Evolutionary conservation across 148 eudicot species (phyloP), one percentile per base, ranked within the genome.

Genomic region (Vaccinium darrowii): DNA sequence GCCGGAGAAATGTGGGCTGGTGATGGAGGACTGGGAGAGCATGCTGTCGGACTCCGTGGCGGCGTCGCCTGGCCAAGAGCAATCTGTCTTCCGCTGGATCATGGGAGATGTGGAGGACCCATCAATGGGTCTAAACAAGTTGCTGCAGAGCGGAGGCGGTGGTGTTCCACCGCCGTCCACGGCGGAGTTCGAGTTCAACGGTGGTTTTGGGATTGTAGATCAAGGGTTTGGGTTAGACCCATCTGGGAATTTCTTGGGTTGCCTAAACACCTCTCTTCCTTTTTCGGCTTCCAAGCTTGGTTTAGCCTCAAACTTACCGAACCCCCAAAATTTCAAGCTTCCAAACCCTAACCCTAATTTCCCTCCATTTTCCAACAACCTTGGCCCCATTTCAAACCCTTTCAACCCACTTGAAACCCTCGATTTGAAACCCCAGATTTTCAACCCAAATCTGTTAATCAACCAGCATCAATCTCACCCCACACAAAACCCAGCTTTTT

Each of bases 21-120:
- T 69, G 74, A 82, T 93, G 91, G 98, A 94, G 74, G 96, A 94
- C 13, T 95, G 98, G 98, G 98, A 93, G 73, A 85, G 88, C 56
- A 87, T 90, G 65, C 89, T 94, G 23, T 86, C 94, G 67, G 93
- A 88, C n/a, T 80, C 91, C 5, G 90, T 63, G 12, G 86, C 85
- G 76, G 90, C 84, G 5, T 88, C 88, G 8, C 88, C 82, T 0
- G 84, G 88, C 67, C 95, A 92, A 74, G 98, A 94, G 52, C 98
- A 92, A 74, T 90, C 94, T 8, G 63, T 93, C 1, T 81, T 92
- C 25, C 87, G 93, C 54, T 92, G 95, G 93, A 91, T 94, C 85
- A 94, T 93, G 91, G 98, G 94, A 0, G 98, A 95, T 30, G 91
- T 86, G 53, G 95, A 93, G 63, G 94, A 94, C 82, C 91, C 93